Percentiles rank a stretch among this genome's conserved stretches.
phyloP scores from a whole-genome alignment of 306 rosid genomes.

The Echinosophora koreensis region DNA sequence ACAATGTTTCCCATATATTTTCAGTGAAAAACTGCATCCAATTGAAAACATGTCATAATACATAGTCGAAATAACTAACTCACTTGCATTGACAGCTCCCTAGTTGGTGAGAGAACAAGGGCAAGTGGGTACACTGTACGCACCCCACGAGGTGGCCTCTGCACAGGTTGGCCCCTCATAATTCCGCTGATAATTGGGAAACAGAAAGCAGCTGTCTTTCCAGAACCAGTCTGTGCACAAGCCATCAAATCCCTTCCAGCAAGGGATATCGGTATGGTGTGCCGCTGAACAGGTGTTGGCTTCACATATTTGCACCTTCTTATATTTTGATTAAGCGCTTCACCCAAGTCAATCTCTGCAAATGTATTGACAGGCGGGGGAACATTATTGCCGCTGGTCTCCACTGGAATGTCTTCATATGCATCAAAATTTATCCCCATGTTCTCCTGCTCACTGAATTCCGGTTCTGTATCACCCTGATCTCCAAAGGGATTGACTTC shows the following conservation, averaged over 20 bases:
- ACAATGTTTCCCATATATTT: conserved; percentile 3
- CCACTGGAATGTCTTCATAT: conserved; percentile 88
- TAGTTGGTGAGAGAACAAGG: conserved; percentile 93
- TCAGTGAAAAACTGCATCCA: conserved; percentile 22
- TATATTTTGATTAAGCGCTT: conserved; percentile 76
- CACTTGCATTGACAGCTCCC: conserved; percentile 91
- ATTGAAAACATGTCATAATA: neutral
- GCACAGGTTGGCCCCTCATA: conserved; percentile 72
- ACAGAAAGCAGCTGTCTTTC: conserved; percentile 94
- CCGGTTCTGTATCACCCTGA: conserved; percentile 61
- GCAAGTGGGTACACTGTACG: conserved; percentile 86
- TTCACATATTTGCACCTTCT: conserved; percentile 83
- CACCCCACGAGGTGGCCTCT: conserved; percentile 76
- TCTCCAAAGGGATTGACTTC: conserved; percentile 81
- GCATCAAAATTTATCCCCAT: conserved; percentile 85
- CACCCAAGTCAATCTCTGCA: conserved; percentile 91
- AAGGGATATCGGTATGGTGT: conserved; percentile 87
- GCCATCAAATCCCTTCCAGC: conserved; percentile 89
- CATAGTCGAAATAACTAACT: conserved; percentile 44
- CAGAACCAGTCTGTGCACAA: conserved; percentile 94
- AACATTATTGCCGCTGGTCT: conserved; percentile 81
- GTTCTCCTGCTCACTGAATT: conserved; percentile 63
- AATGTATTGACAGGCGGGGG: conserved; percentile 82
- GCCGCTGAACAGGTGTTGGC: conserved; percentile 92
- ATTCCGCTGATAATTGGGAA: conserved; percentile 91